phyloP scores from a whole-genome alignment of 257 asterid genomes.

The Euphrasia confusa region DNA sequence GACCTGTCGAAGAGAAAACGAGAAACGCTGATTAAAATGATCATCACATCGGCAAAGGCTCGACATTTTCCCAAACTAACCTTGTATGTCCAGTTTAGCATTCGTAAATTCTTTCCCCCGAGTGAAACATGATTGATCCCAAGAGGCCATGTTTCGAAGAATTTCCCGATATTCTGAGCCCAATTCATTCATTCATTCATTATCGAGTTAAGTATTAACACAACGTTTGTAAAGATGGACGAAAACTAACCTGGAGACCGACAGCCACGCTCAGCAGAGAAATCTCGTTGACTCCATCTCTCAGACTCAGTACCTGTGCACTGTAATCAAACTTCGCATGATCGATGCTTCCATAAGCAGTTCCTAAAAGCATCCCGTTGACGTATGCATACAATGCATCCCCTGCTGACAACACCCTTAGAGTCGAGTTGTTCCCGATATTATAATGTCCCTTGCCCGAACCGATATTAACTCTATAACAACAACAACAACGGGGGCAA shows the following conservation, averaged over 20 bases:
- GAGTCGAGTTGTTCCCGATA: slow-evolving; percentile 79
- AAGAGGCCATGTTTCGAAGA: not conserved
- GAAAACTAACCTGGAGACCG: slow-evolving; percentile 57
- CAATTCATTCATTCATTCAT: no score
- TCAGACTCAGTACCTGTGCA: not conserved
- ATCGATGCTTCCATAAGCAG: slow-evolving; percentile 45
- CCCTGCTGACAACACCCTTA: slow-evolving; percentile 79
- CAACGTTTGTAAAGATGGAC: no score
- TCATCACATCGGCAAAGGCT: no score
- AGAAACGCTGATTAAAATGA: not conserved
- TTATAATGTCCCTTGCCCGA: slow-evolving; percentile 34
- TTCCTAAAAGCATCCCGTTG: slow-evolving; percentile 57
- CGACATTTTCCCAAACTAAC: not conserved
- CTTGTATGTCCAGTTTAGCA: not conserved
- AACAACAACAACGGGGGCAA: not conserved
- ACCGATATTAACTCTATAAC: slow-evolving; percentile 54
- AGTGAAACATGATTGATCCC: not conserved
- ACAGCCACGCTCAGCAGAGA: slow-evolving; percentile 59
- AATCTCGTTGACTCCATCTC: slow-evolving; percentile 38
- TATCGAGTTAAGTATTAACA: no score
- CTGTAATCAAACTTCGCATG: slow-evolving; percentile 46
- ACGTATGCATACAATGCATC: slow-evolving; percentile 90
- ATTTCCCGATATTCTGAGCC: not conserved
- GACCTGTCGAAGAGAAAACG: not conserved
- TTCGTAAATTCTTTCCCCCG: not conserved